Evolutionary conservation across 352 stramenopile genomes (phyloP).

Genomic region (Phytophthora sansomeana): DNA sequence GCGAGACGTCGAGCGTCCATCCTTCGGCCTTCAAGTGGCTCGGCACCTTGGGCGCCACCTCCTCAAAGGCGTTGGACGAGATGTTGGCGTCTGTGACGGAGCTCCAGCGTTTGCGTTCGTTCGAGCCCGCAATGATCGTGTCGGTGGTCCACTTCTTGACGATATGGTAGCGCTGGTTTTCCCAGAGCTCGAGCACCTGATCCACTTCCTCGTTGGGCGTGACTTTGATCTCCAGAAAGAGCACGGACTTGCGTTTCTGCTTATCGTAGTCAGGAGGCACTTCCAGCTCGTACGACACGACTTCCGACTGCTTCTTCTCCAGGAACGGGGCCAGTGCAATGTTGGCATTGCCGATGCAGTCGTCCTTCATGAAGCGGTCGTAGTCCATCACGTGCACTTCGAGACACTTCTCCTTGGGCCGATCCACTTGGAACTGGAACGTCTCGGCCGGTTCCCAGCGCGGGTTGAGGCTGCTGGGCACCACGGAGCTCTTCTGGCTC

Average conservation of each 20-base stretch:
- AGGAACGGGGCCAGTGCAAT: constrained; percentile 63
- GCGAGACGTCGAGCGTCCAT: constrained; percentile 79
- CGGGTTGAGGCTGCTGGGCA: constrained; percentile 58
- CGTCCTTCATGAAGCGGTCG: constrained; percentile 66
- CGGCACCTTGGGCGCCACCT: constrained; percentile 72
- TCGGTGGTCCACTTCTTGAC: constrained; percentile 83
- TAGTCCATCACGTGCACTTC: constrained; percentile 73
- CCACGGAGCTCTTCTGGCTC: constrained; percentile 60
- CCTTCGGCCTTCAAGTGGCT: constrained; percentile 62
- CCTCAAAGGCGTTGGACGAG: constrained; percentile 71
- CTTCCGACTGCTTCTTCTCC: constrained; percentile 52
- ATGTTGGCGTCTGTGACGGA: constrained; percentile 63
- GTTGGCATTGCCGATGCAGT: constrained; percentile 60
- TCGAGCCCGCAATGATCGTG: constrained; percentile 52
- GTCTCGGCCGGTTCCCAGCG: constrained; percentile 62
- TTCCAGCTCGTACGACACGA: constrained; percentile 66
- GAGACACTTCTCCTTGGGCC: constrained; percentile 64
- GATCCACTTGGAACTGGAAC: constrained; percentile 73
- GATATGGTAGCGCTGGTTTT: constrained; percentile 85
- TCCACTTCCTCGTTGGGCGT: constrained; percentile 60
- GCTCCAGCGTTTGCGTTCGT: constrained; percentile 80
- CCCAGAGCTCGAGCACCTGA: constrained; percentile 81
- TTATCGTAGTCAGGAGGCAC: constrained; percentile 64
- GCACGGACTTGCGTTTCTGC: constrained; percentile 60
- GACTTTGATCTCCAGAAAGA: constrained; percentile 71